Percentiles rank a stretch among this genome's conserved stretches.
Evolutionary conservation across 2,329 filamentous ascomycete genomes (phyloP).

Genomic region (Penicillium sp.): DNA sequence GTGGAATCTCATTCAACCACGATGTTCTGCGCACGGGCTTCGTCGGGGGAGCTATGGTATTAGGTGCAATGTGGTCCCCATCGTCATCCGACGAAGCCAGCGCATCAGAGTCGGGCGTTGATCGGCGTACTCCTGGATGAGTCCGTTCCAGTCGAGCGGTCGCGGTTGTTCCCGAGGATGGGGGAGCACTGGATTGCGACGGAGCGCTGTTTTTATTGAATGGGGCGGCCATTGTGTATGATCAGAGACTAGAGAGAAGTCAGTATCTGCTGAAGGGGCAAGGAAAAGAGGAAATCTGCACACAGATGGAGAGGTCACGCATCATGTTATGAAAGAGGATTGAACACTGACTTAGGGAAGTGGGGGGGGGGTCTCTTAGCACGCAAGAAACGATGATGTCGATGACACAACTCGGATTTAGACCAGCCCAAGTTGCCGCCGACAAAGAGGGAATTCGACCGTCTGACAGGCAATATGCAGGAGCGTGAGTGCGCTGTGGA

Average conservation of each 20-base stretch:
- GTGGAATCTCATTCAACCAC: slow-evolving; percentile 79
- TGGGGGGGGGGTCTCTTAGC: too few species aligned
- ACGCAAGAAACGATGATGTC: too few species aligned
- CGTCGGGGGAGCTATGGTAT: slow-evolving; percentile 44
- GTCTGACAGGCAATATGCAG: too few species aligned
- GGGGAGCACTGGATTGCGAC: slow-evolving; percentile 37
- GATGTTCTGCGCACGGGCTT: slow-evolving; percentile 68
- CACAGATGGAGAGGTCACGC: too few species aligned
- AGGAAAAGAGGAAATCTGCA: neutral
- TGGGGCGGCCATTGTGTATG: slow-evolving; percentile 41
- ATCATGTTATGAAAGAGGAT: too few species aligned
- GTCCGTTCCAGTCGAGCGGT: slow-evolving; percentile 67
- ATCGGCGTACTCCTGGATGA: slow-evolving; percentile 62
- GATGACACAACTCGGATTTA: too few species aligned
- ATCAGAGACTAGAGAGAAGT: slow-evolving; percentile 6
- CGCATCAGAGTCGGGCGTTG: slow-evolving; percentile 90
- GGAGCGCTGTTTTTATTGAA: slow-evolving; percentile 21
- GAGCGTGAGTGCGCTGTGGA: too few species aligned
- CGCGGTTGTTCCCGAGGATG: slow-evolving; percentile 52
- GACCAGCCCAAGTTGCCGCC: too few species aligned
- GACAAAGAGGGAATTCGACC: too few species aligned
- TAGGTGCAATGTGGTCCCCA: slow-evolving; percentile 58
- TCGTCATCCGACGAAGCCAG: slow-evolving; percentile 94
- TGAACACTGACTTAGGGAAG: too few species aligned
- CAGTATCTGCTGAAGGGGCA: neutral